phyloP scores from a whole-genome alignment of 2,329 filamentous ascomycete genomes.

The Byssothecium circinans region DNA sequence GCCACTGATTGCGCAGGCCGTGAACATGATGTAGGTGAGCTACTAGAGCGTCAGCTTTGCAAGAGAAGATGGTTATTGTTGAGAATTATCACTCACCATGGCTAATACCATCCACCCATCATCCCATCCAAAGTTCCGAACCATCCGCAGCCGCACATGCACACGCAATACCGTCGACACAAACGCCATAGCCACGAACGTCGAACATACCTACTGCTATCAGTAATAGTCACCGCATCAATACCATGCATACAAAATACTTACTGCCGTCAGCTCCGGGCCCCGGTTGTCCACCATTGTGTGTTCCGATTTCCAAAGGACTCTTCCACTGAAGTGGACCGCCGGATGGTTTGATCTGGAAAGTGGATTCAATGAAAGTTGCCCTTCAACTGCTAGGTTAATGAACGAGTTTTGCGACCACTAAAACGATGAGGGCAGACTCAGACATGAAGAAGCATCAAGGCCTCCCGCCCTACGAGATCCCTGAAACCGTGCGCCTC shows the following conservation, averaged over 20 bases:
- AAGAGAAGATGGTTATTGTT: neutral
- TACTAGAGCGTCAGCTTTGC: slow-evolving; percentile 9
- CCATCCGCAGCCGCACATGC: slow-evolving; percentile 46
- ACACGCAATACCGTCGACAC: slow-evolving; percentile 43
- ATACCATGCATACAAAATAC: slow-evolving; percentile 10
- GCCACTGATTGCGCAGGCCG: slow-evolving; percentile 33
- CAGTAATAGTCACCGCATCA: slow-evolving; percentile 4
- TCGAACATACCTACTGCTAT: slow-evolving; percentile 30
- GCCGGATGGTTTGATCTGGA: neutral
- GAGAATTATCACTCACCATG: slow-evolving; percentile 19
- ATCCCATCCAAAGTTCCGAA: slow-evolving; percentile 44
- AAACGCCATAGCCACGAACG: slow-evolving; percentile 47
- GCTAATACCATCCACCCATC: slow-evolving; percentile 38
- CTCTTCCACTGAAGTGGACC: neutral
- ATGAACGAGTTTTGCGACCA: neutral
- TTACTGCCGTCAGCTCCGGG: slow-evolving; percentile 35
- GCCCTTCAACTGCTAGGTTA: neutral
- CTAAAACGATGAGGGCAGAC: neutral
- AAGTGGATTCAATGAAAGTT: neutral
- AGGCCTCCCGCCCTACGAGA: neutral
- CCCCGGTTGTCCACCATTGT: slow-evolving; percentile 34
- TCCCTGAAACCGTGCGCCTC: neutral
- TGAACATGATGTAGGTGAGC: slow-evolving; percentile 33
- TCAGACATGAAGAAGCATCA: neutral
- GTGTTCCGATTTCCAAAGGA: neutral